These are phyloP conservation scores for Naganishia kalamii DNA, from an alignment of 768 basidiomycete species.

Conservation along the genomic window DNA sequence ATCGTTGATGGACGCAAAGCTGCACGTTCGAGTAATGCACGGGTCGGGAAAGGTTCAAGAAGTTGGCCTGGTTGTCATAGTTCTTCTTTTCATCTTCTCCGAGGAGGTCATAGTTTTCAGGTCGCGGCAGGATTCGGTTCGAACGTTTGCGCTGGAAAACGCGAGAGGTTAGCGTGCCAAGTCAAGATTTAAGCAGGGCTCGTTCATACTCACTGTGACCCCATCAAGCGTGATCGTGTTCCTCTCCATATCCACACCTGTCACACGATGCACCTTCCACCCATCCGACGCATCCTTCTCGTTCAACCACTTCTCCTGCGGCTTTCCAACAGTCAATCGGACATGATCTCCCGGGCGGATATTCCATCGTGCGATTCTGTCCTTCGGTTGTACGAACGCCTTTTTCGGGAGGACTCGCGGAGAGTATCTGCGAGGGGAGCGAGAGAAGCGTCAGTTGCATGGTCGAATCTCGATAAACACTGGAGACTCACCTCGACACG, in stretches of 20 bases:
- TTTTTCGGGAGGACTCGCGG: slow-evolving; percentile 23
- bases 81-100: slow-evolving; percentile 25
- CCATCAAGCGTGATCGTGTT: slow-evolving; percentile 37
- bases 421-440: slow-evolving; percentile 18
- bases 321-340: slow-evolving; percentile 36
- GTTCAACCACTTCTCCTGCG: slow-evolving; percentile 37
- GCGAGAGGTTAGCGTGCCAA: not conserved
- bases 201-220: slow-evolving; percentile 37
- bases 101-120: slow-evolving; percentile 28
- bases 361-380: slow-evolving; percentile 40
- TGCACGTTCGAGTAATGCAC: slow-evolving; percentile 45
- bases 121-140: slow-evolving; percentile 27
- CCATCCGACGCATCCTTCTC: slow-evolving; percentile 29
- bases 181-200: not conserved
- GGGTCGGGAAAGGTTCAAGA: slow-evolving; percentile 29
- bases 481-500: slow-evolving; percentile 15
- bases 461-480: not conserved
- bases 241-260: slow-evolving; percentile 36
- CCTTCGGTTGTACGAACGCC: slow-evolving; percentile 32
- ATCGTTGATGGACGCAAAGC: slow-evolving; percentile 32
- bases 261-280: slow-evolving; percentile 41
- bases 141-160: slow-evolving; percentile 31
- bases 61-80: slow-evolving; percentile 28
- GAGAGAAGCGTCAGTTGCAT: not conserved
- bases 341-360: slow-evolving; percentile 42